Evolutionary conservation across 208 protist species (phyloP).

Genomic region (Crithidia thermophila): DNA sequence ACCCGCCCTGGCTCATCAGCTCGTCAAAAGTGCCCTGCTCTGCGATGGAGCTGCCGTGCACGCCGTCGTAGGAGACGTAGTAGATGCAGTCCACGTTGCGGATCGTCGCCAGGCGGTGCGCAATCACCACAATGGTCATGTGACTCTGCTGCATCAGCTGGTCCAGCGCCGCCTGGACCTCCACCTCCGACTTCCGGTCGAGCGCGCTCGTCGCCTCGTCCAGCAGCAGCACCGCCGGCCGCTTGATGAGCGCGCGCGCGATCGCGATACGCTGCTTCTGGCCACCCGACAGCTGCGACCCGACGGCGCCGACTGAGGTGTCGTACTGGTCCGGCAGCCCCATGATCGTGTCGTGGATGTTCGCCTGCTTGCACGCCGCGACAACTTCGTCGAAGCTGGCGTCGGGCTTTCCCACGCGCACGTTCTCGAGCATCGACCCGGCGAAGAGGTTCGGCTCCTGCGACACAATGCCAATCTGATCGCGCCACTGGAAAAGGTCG

Average conservation of each 20-base stretch:
- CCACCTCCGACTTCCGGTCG: constrained; percentile 83
- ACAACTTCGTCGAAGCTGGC: constrained; percentile 69
- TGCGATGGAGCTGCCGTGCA: constrained; percentile 50
- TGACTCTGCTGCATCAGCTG: constrained; percentile 59
- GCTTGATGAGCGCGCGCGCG: constrained; percentile 75
- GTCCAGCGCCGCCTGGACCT: constrained; percentile 78
- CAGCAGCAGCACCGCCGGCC: constrained; percentile 77
- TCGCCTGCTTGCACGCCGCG: constrained; percentile 60
- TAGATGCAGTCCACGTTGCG: constrained; percentile 88
- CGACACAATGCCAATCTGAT: constrained; percentile 78
- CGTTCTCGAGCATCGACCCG: constrained; percentile 67
- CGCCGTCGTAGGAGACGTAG: constrained; percentile 69
- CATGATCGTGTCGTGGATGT: constrained; percentile 87
- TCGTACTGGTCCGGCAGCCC: constrained; percentile 80
- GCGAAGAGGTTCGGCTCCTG: constrained; percentile 81
- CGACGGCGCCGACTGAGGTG: constrained; percentile 70
- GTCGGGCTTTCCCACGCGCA: constrained; percentile 56
- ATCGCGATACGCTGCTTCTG: constrained; percentile 93
- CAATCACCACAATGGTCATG: constrained; percentile 90
- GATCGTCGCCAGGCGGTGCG: constrained; percentile 91
- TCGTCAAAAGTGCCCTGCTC: constrained; percentile 68
- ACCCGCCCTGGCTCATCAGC: constrained; percentile 48
- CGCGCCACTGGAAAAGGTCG: constrained; percentile 48
- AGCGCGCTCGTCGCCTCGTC: constrained; percentile 92
- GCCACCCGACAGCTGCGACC: constrained; percentile 84